Percentiles rank a stretch among this genome's conserved stretches.
Conservation (phyloP, 768 basidiomycete species). For the Russula dissimulans region DNA sequence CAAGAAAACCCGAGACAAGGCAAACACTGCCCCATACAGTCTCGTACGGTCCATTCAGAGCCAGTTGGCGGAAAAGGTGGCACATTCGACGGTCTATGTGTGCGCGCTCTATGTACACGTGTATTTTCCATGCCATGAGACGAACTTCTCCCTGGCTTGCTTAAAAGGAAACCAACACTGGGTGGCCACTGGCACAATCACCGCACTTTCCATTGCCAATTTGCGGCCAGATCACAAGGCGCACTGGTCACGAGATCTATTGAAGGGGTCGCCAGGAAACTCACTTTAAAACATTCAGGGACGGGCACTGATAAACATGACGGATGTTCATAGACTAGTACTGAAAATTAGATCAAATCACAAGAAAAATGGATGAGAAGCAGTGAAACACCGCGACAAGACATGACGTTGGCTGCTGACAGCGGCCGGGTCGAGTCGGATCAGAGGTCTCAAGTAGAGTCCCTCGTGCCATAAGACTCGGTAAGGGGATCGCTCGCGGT, state of each 20-base stretch:
- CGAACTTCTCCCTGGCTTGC: too few species aligned
- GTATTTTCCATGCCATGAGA: too few species aligned
- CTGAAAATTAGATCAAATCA: slow-evolving; percentile 13
- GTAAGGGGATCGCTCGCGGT: not conserved
- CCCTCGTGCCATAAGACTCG: not conserved
- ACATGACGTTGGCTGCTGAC: not conserved
- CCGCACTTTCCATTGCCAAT: not conserved
- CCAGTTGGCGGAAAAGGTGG: not conserved
- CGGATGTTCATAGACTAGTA: slow-evolving; percentile 8
- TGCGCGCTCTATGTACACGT: too few species aligned
- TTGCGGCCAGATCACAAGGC: not conserved
- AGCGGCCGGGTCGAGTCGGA: not conserved
- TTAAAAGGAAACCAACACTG: too few species aligned
- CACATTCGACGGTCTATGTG: not conserved
- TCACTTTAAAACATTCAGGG: not conserved
- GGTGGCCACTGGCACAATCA: not conserved
- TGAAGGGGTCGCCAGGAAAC: not conserved
- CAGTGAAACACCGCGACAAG: slow-evolving; percentile 9
- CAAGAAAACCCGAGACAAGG: too few species aligned
- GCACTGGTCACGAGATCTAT: not conserved
- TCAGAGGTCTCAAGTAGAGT: not conserved
- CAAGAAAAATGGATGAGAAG: not conserved
- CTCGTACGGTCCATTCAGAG: not conserved
- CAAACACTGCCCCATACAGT: too few species aligned
- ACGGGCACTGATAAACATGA: not conserved